These are phyloP conservation scores for Leptographium lundbergii DNA, from an alignment of 2,329 filamentous ascomycete species.

Conservation along the genomic window DNA sequence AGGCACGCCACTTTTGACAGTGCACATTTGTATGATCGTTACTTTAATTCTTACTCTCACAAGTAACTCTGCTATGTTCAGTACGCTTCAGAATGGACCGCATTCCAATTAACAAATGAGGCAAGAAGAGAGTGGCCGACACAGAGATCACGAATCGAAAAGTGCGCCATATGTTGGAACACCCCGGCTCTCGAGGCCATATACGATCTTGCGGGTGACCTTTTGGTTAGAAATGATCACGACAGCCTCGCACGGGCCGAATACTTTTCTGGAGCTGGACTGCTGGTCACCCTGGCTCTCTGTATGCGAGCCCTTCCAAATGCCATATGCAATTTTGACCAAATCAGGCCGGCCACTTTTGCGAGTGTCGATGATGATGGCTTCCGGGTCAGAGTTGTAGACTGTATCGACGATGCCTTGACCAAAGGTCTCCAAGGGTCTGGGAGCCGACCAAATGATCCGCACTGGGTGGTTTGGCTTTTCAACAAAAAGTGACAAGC, in stretches of 20 bases:
- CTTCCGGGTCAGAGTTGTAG: constrained; percentile 9
- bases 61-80: too few species aligned
- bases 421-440: constrained; percentile 22
- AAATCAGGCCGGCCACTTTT: constrained; percentile 8
- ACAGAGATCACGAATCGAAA: constrained; percentile 12
- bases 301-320: constrained; percentile 1
- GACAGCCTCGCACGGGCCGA: constrained; percentile 13
- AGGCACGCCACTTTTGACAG: too few species aligned
- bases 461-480: constrained; percentile 17
- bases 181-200: constrained; percentile 19
- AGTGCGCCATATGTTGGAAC: constrained; percentile 23
- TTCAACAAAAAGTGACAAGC: constrained; percentile 44
- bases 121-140: too few species aligned
- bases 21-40: too few species aligned
- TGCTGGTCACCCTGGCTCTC: not conserved
- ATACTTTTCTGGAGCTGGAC: not conserved
- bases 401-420: constrained; percentile 19
- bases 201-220: constrained; percentile 21
- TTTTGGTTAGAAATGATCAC: constrained; percentile 22
- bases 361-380: constrained; percentile 10
- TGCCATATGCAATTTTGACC: constrained; percentile 7
- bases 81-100: too few species aligned
- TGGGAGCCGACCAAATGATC: constrained; percentile 22
- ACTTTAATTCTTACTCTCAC: too few species aligned
- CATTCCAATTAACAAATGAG: too few species aligned